Conservation (phyloP, 108 stramenopile genomes). For the Discostella stelligeroides region DNA sequence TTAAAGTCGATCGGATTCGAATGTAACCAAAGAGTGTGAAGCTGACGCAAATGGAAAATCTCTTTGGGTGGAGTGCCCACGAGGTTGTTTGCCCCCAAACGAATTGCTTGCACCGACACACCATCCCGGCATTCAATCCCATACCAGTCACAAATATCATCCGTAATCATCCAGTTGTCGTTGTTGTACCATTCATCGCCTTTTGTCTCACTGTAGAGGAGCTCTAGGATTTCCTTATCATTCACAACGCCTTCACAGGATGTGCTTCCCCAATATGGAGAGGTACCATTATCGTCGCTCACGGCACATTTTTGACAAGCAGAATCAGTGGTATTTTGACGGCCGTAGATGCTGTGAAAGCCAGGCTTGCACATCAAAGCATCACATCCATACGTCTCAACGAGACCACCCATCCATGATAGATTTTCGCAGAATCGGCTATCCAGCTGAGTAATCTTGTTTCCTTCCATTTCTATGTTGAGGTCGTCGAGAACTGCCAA, state of each 20-base stretch:
- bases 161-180: constrained; percentile 70
- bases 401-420: constrained; percentile 68
- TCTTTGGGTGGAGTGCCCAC: constrained; percentile 73
- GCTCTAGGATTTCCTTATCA: constrained; percentile 65
- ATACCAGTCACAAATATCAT: constrained; percentile 75
- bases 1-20: constrained; percentile 79
- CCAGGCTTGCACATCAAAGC: constrained; percentile 77
- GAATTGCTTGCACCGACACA: constrained; percentile 62
- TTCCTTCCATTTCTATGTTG: constrained; percentile 74
- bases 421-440: constrained; percentile 59
- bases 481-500: constrained; percentile 55
- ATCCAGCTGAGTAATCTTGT: constrained; percentile 62
- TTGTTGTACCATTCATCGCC: constrained; percentile 56
- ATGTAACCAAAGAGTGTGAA: constrained; percentile 77
- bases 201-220: constrained; percentile 62
- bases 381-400: constrained; percentile 61
- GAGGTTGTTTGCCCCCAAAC: constrained; percentile 76
- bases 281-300: constrained; percentile 39
- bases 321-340: constrained; percentile 52
- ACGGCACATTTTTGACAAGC: constrained; percentile 61
- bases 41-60: constrained; percentile 68
- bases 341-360: constrained; percentile 60
- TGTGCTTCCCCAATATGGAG: constrained; percentile 65
- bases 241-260: constrained; percentile 53
- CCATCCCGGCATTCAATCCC: constrained; percentile 74